Conservation (phyloP, 1,139 yeast genomes). For the Yamadazyma diddensiae region DNA sequence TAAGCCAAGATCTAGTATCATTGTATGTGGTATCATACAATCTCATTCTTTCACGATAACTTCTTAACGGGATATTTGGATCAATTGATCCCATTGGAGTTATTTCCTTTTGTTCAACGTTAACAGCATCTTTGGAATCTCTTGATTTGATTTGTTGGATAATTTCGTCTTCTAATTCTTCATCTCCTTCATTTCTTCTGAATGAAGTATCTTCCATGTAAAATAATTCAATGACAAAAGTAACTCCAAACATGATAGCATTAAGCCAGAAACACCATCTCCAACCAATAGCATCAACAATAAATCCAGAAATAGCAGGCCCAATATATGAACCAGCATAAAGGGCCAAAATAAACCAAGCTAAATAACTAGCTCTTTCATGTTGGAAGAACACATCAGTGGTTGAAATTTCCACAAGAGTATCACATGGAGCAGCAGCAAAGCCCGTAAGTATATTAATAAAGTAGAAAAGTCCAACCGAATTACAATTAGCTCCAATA, state of each 20-base stretch:
- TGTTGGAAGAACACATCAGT: conserved; percentile 49
- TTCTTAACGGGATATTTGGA: conserved; percentile 24
- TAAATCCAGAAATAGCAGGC: conserved; percentile 45
- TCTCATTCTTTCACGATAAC: conserved; percentile 34
- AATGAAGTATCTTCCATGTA: conserved; percentile 48
- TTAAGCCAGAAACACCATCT: conserved; percentile 46
- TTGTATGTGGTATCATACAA: conserved; percentile 35
- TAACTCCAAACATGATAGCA: conserved; percentile 45
- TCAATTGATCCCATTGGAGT: conserved; percentile 15
- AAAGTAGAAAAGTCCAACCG: conserved; percentile 26
- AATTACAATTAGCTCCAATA: conserved; percentile 31
- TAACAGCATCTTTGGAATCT: conserved; percentile 11
- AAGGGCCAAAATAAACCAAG: conserved; percentile 39
- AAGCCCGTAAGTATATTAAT: conserved; percentile 36
- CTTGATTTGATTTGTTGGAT: conserved; percentile 25
- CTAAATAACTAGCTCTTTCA: conserved; percentile 42
- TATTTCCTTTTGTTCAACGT: conserved; percentile 6
- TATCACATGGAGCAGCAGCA: conserved; percentile 50
- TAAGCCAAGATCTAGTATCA: conserved; percentile 39
- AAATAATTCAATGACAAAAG: conserved; percentile 40
- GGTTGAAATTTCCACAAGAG: conserved; percentile 47
- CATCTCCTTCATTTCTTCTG: conserved; percentile 18
- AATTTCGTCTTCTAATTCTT: conserved; percentile 18
- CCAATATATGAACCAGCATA: conserved; percentile 45
- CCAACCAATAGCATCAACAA: conserved; percentile 40